A percentile compares a stretch with the other conserved stretches of the same genome.
Evolutionary conservation across 2,329 filamentous ascomycete species (phyloP).

Genomic region (Graphilbum ipis-grandicollis): DNA sequence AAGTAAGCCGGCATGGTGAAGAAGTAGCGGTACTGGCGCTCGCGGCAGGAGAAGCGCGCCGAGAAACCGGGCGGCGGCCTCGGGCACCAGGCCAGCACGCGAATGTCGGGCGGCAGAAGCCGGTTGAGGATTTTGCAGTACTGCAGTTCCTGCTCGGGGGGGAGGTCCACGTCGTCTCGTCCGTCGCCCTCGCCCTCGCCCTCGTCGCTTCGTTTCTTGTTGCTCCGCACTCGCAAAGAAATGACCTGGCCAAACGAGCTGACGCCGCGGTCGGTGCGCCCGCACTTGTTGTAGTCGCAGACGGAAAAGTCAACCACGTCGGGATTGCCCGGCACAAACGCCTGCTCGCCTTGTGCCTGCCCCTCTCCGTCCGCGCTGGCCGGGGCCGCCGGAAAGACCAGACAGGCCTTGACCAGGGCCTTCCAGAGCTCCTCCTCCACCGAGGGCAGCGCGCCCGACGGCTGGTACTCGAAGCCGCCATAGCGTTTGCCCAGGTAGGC

Average conservation of each 20-base stretch:
- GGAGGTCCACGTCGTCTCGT: conserved; percentile 36
- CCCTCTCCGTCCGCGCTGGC: too few species aligned
- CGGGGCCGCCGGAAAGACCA: conserved; percentile 51
- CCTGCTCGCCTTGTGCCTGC: too few species aligned
- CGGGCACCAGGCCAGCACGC: conserved; percentile 85
- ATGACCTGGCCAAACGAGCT: conserved; percentile 96
- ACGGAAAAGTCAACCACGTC: conserved; percentile 56
- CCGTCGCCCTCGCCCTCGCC: conserved; percentile 27
- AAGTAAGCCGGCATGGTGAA: conserved; percentile 86
- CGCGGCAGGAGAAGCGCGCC: conserved; percentile 80
- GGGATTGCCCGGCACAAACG: neutral
- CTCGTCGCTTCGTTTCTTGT: conserved; percentile 21
- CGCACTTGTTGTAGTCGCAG: conserved; percentile 88
- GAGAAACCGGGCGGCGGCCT: conserved; percentile 64
- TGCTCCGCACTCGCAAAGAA: conserved; percentile 65
- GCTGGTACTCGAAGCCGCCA: conserved; percentile 82
- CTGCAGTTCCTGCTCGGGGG: conserved; percentile 40
- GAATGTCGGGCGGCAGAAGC: conserved; percentile 76
- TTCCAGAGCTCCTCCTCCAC: conserved; percentile 93
- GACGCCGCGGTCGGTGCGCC: conserved; percentile 80
- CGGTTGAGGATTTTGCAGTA: conserved; percentile 76
- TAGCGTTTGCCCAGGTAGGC: conserved; percentile 85
- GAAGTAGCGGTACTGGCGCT: conserved; percentile 89
- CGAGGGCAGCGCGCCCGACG: conserved; percentile 53
- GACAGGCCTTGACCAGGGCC: conserved; percentile 61